These are phyloP conservation scores for Phyllosticta citriasiana DNA, from an alignment of 2,329 filamentous ascomycete genomes.

Conservation along the genomic window DNA sequence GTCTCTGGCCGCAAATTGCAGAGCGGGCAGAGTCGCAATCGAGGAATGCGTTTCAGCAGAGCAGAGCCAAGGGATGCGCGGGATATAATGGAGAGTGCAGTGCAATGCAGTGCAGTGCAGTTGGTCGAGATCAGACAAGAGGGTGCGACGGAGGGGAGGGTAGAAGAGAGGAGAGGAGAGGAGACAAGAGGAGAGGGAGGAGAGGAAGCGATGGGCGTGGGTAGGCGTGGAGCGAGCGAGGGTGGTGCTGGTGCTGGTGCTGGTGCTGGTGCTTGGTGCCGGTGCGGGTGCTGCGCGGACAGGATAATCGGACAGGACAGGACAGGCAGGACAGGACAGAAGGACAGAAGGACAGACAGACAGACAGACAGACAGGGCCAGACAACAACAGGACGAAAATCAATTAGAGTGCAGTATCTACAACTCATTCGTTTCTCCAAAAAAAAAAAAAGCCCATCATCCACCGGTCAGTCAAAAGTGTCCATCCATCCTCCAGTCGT, in stretches of 20 bases:
- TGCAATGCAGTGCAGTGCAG: neutral
- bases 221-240: neutral
- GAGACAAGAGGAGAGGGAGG: neutral
- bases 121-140: neutral
- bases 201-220: neutral
- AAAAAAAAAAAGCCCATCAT: too few relatives aligned
- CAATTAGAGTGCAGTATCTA: too few relatives aligned
- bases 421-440: too few relatives aligned
- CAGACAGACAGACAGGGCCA: neutral
- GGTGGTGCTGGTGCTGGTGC: neutral
- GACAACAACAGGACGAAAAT: neutral
- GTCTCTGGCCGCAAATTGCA: conserved; percentile 10
- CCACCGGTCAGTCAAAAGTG: too few relatives aligned
- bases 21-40: conserved; percentile 5
- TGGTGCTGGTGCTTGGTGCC: neutral
- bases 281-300: too few relatives aligned
- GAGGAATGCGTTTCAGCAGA: conserved; percentile 10
- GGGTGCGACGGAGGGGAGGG: neutral
- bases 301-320: too few relatives aligned
- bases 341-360: too few relatives aligned
- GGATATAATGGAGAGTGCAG: neutral
- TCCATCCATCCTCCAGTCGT: too few relatives aligned
- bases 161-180: neutral
- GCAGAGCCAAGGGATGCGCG: conserved; percentile 6
- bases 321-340: too few relatives aligned